A percentile compares a stretch with the other conserved stretches of the same genome.
These are phyloP conservation scores for Adansonia rubrostipa DNA, from an alignment of 441 rosid species.

Conservation along the genomic window DNA sequence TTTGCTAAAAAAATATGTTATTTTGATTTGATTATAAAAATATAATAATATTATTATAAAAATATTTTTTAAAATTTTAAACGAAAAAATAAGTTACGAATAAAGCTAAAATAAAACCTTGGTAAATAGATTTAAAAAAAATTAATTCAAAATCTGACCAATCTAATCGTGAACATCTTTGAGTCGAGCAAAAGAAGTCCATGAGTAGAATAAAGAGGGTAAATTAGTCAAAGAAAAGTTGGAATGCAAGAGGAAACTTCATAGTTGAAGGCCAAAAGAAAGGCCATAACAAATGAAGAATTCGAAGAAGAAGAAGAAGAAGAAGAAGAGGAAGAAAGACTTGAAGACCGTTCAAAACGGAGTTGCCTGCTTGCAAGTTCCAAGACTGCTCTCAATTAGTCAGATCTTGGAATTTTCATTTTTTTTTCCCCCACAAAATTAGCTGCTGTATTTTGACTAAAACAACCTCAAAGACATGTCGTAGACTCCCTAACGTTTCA, in stretches of 20 bases:
- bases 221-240: neutral
- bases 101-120: too few relatives aligned
- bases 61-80: too few relatives aligned
- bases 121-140: too few relatives aligned
- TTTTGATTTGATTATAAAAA: too few relatives aligned
- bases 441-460: slow-evolving; percentile 29
- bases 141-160: too few relatives aligned
- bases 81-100: too few relatives aligned
- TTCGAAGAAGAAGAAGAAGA: neutral
- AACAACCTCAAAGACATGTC: slow-evolving; percentile 10
- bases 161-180: too few relatives aligned
- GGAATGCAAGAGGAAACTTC: slow-evolving; percentile 6
- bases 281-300: too few relatives aligned
- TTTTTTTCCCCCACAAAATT: neutral
- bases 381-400: neutral
- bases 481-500: neutral
- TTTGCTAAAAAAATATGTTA: too few relatives aligned
- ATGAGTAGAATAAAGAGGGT: neutral
- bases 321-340: too few relatives aligned
- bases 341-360: neutral
- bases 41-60: too few relatives aligned
- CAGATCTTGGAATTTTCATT: too few relatives aligned
- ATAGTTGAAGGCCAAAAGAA: neutral
- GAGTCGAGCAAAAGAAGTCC: neutral
- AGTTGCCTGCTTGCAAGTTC: neutral